These are phyloP conservation scores for Penicillium sp. DNA, from an alignment of 2,329 filamentous ascomycete species.

Conservation along the genomic window DNA sequence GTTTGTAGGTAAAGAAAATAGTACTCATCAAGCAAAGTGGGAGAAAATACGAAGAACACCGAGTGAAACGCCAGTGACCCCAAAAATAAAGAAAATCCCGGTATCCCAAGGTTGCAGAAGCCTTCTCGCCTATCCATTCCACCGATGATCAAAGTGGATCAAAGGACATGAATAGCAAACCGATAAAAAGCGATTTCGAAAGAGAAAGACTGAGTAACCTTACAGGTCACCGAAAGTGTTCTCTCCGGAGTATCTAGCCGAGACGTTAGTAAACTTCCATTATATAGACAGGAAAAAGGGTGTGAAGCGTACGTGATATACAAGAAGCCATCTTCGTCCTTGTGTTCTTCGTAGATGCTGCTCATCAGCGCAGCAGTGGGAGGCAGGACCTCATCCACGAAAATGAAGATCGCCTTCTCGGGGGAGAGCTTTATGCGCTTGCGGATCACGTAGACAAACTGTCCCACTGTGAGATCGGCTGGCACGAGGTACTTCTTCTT, in stretches of 20 bases:
- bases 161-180: constrained; percentile 11
- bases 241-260: constrained; percentile 83
- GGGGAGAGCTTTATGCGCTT: constrained; percentile 99
- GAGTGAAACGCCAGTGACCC: constrained; percentile 24
- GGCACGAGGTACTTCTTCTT: constrained; percentile 99
- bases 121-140: constrained; percentile 7
- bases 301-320: constrained; percentile 80
- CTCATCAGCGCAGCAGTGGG: constrained; percentile 98
- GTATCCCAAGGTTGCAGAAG: constrained; percentile 12
- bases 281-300: neutral
- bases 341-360: constrained; percentile 99
- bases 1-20: constrained; percentile 17
- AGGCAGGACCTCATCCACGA: constrained; percentile 96
- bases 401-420: constrained; percentile 99
- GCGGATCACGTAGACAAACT: constrained; percentile 99
- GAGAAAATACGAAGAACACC: constrained; percentile 24
- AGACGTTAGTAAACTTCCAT: constrained; percentile 27
- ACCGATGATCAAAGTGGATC: constrained; percentile 1
- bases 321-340: constrained; percentile 83
- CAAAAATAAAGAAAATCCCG: constrained; percentile 4
- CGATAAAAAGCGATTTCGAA: neutral
- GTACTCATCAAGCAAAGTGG: constrained; percentile 16
- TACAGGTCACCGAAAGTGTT: constrained; percentile 80
- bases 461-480: constrained; percentile 94
- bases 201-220: constrained; percentile 11